phyloP scores from a whole-genome alignment of 2,329 filamentous ascomycete genomes.

The Fusarium nisikadoi region DNA sequence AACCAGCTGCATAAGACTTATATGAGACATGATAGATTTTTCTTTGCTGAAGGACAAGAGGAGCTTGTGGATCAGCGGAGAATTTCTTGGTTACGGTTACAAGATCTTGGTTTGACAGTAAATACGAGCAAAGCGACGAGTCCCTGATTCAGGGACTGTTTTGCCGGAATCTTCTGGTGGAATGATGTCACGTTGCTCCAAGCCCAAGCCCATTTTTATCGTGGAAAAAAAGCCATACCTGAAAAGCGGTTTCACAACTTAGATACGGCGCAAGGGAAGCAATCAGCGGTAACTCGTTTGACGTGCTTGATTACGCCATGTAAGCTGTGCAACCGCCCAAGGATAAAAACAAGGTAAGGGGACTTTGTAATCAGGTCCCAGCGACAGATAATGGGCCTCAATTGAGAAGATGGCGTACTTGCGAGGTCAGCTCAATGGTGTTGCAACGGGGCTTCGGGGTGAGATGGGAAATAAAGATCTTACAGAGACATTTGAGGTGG shows the following conservation, averaged over 20 bases:
- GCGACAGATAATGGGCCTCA: neutral
- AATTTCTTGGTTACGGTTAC: neutral
- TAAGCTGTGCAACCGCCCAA: neutral
- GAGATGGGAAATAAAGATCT: neutral
- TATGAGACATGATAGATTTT: neutral
- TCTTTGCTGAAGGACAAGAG: neutral
- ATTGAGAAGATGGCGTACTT: neutral
- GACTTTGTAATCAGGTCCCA: neutral
- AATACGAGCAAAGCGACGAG: neutral
- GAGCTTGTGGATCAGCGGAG: neutral
- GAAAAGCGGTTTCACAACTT: neutral
- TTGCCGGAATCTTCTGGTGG: neutral
- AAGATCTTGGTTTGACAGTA: neutral
- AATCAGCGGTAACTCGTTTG: neutral
- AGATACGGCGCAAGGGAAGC: neutral
- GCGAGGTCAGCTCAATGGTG: accelerated
- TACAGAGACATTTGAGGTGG: neutral
- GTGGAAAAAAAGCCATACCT: neutral
- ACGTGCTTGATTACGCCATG: neutral
- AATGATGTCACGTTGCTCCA: neutral
- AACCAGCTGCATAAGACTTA: neutral
- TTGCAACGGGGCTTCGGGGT: neutral
- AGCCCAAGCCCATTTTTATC: neutral
- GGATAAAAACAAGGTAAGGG: neutral
- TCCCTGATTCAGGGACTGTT: neutral